Conservation (phyloP, 2,329 filamentous ascomycete species). For the Aspergillus piperis region DNA sequence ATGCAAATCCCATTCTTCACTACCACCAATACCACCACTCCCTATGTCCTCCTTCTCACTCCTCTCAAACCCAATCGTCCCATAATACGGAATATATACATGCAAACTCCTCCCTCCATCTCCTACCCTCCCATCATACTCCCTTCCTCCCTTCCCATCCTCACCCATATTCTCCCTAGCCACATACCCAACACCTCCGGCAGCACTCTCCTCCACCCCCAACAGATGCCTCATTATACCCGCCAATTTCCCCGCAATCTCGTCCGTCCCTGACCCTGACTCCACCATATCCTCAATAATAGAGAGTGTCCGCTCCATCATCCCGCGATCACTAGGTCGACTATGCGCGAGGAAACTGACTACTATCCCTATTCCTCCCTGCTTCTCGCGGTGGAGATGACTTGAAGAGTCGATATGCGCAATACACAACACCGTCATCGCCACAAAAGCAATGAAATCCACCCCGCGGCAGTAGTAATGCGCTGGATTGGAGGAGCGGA, state of each 20-base stretch:
- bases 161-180: too few relatives aligned
- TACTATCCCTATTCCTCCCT: not conserved
- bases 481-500: conserved; percentile 44
- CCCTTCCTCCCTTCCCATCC: not conserved
- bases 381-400: too few relatives aligned
- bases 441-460: conserved; percentile 53
- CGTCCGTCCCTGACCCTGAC: not conserved
- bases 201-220: conserved; percentile 40
- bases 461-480: conserved; percentile 50
- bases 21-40: too few relatives aligned
- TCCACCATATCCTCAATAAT: conserved; percentile 27
- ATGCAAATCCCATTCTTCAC: conserved; percentile 7
- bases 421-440: conserved; percentile 46
- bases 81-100: conserved; percentile 11
- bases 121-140: not conserved
- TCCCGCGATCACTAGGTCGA: conserved; percentile 40
- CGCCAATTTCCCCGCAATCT: conserved; percentile 1
- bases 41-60: not conserved
- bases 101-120: not conserved
- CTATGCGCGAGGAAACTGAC: not conserved
- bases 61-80: conserved; percentile 11
- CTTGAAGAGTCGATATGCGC: conserved; percentile 49
- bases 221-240: conserved; percentile 40
- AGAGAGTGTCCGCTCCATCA: conserved; percentile 42
- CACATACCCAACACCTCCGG: conserved; percentile 20